Evolutionary conservation across 208 protist species (phyloP).

Genomic region (Leishmania aethiopica): DNA sequence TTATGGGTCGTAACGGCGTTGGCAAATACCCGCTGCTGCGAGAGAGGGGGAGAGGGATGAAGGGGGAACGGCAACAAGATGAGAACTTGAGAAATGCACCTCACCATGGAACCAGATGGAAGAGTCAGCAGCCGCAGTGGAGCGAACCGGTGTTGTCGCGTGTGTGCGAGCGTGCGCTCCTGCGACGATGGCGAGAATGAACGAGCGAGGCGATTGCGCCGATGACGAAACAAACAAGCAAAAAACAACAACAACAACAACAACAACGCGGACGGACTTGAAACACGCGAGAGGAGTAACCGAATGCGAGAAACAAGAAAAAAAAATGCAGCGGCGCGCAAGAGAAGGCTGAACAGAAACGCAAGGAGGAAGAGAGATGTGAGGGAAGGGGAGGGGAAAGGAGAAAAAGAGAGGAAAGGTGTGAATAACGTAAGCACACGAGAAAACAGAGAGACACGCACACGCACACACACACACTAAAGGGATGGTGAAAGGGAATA

Average conservation of each 20-base stretch:
- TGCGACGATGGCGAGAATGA: not conserved
- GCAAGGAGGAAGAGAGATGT: not conserved
- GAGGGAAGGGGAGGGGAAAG: not conserved
- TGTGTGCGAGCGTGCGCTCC: not conserved
- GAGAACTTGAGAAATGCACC: not conserved
- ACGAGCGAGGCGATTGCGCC: too few species aligned
- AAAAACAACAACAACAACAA: conserved; percentile 17
- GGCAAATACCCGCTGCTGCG: not conserved
- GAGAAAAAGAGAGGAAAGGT: not conserved
- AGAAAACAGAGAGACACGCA: conserved; percentile 6
- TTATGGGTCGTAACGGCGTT: not conserved
- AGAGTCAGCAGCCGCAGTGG: not conserved
- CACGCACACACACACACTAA: not conserved
- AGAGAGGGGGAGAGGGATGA: not conserved
- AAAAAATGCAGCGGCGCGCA: not conserved
- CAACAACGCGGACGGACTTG: not conserved
- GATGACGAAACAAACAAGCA: not conserved
- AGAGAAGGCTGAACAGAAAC: not conserved
- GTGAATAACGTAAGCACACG: not conserved
- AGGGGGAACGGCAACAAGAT: not conserved
- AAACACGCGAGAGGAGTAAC: not conserved
- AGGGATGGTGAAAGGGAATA: not conserved
- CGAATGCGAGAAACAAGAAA: not conserved
- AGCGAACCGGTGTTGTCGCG: not conserved
- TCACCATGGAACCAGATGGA: not conserved